Percentiles rank a stretch among this genome's conserved stretches.
Conservation (phyloP, 176 grass and related monocot genomes). For the Cenchrus fungigraminus region DNA sequence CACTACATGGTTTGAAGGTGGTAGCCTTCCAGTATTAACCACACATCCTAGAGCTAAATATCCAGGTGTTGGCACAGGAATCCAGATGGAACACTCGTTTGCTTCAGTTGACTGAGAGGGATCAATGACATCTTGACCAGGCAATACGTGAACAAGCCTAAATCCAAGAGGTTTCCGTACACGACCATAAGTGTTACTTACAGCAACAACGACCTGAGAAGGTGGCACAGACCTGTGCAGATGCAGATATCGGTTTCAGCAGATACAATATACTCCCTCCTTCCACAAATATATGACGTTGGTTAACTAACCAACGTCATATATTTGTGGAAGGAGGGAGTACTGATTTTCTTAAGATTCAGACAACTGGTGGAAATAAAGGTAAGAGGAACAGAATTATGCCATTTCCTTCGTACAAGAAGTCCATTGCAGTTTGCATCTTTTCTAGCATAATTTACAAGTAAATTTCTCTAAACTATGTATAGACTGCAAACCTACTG, state of each 20-base stretch:
- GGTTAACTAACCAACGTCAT: no score
- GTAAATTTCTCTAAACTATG: neutral
- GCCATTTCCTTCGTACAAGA: neutral
- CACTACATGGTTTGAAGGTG: conserved; percentile 84
- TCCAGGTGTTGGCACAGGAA: conserved; percentile 81
- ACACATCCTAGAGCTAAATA: conserved; percentile 91
- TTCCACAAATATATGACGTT: no score
- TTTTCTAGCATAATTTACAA: neutral
- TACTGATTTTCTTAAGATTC: neutral
- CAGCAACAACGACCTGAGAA: conserved; percentile 90
- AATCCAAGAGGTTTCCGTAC: conserved; percentile 91
- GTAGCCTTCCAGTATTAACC: conserved; percentile 69
- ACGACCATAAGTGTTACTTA: conserved; percentile 95
- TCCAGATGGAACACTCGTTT: conserved; percentile 88
- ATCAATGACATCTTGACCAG: conserved; percentile 35
- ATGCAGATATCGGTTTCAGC: conserved; percentile 38
- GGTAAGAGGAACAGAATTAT: neutral
- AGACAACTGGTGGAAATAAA: neutral
- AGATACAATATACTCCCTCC: neutral
- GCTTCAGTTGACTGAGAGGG: conserved; percentile 41
- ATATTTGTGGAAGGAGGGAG: no score
- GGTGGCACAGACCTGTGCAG: conserved; percentile 80
- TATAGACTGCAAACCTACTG: neutral
- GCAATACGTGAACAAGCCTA: conserved; percentile 68
- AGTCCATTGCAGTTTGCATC: neutral